Percentiles rank a stretch among this genome's conserved stretches.
These are phyloP conservation scores for Peronospora destructor DNA, from an alignment of 352 stramenopile species.

Conservation along the genomic window DNA sequence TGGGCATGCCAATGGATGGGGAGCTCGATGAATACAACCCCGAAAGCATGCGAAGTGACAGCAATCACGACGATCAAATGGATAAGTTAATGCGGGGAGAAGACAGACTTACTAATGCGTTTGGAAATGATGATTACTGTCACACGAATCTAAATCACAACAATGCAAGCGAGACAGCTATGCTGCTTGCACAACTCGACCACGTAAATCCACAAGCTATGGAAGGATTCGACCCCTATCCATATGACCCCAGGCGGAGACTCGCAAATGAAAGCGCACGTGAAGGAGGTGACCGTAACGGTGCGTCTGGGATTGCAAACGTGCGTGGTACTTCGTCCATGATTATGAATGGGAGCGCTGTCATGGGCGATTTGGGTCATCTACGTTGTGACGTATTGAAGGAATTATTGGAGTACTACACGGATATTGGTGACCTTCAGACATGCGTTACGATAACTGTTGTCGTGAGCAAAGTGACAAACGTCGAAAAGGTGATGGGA, in stretches of 20 bases:
- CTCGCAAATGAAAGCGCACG: slow-evolving; percentile 27
- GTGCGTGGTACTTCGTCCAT: slow-evolving; percentile 40
- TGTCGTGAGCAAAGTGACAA: slow-evolving; percentile 63
- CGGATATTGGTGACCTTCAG: slow-evolving; percentile 80
- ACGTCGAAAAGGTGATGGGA: slow-evolving; percentile 75
- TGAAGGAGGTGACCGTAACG: slow-evolving; percentile 26
- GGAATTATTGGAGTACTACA: slow-evolving; percentile 84
- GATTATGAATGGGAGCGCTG: slow-evolving; percentile 69
- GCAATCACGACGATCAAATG: slow-evolving; percentile 13
- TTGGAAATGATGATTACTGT: slow-evolving; percentile 16
- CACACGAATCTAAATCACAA: slow-evolving; percentile 20
- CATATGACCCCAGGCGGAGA: slow-evolving; percentile 45
- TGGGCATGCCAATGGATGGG: slow-evolving; percentile 20
- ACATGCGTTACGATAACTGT: slow-evolving; percentile 72
- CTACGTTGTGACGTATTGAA: slow-evolving; percentile 74
- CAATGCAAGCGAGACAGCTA: slow-evolving; percentile 59
- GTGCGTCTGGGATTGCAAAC: slow-evolving; percentile 21
- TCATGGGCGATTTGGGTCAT: slow-evolving; percentile 65
- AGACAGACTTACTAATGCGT: slow-evolving; percentile 13
- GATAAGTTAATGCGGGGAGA: slow-evolving; percentile 13
- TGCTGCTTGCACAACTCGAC: slow-evolving; percentile 79
- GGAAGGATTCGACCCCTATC: slow-evolving; percentile 81
- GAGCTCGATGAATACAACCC: slow-evolving; percentile 15
- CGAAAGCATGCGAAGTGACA: slow-evolving; percentile 8
- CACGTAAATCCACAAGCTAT: slow-evolving; percentile 84